phyloP scores from a whole-genome alignment of 192 early-diverging fungal species.

The Helicostylum pulchrum region DNA sequence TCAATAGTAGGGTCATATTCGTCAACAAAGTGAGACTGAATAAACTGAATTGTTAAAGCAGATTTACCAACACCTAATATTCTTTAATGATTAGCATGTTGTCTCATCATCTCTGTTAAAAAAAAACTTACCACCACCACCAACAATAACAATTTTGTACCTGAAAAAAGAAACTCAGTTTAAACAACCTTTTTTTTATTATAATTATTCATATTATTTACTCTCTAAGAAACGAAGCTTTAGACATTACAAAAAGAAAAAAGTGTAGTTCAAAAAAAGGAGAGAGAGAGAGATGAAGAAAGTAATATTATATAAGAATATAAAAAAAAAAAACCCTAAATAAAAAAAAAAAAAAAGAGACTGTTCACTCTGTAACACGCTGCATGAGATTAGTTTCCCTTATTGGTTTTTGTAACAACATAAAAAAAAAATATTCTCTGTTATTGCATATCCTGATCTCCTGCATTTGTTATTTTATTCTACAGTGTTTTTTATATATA shows the following conservation, averaged over 20 bases:
- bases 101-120: background rate
- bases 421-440: too few species aligned
- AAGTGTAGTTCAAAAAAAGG: background rate
- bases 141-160: constrained; percentile 59
- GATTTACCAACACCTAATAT: constrained; percentile 68
- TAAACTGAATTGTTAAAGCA: constrained; percentile 80
- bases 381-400: constrained; percentile 16
- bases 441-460: too few species aligned
- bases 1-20: constrained; percentile 98
- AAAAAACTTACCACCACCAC: constrained; percentile 46
- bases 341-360: constrained; percentile 12
- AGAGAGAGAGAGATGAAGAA: constrained; percentile 1
- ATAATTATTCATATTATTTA: background rate
- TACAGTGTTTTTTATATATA: too few species aligned
- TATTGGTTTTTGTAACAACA: constrained; percentile 6
- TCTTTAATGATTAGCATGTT: background rate
- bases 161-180: constrained; percentile 4
- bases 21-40: constrained; percentile 79
- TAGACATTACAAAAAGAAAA: constrained; percentile 7
- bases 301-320: background rate
- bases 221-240: constrained; percentile 45
- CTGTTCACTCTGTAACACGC: constrained; percentile 6
- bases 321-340: constrained; percentile 6
- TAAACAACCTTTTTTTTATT: background rate
- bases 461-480: too few species aligned